Evolutionary conservation across 352 stramenopile genomes (phyloP), one percentile per base, ranked within the genome.

Genomic region (Aphanomyces invadans): DNA sequence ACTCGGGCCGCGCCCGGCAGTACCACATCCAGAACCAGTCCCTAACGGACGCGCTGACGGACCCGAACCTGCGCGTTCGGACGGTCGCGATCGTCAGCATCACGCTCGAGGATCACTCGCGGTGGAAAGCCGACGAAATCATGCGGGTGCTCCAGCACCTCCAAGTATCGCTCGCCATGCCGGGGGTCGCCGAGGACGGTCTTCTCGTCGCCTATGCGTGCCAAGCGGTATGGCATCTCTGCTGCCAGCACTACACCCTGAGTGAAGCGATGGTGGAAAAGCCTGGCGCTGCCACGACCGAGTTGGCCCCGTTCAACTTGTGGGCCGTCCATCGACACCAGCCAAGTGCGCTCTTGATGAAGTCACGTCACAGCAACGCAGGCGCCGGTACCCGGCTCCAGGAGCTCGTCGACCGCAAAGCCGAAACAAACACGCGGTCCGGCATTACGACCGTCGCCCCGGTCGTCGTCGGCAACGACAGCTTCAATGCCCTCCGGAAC

Each of bases 21-120:
- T 64, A 51, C 55, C 55, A 64, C 33, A 64, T 64, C 23, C 55
- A 45, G 19, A 64, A 52, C 25, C 55, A 38, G 15, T 38, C 33
- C 19, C 55, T 64, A 3, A 32, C 25, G 23, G 55, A 64, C n/a
- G 21, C 36, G 33, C 36, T 64, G 21, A 31, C 23, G 12, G 31
- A 64, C 31, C 21, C 32, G n/a, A 64, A 64, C 32, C 46, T 51
- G 11, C 55, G 33, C 31, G 55, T 64, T 3, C 55, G 55, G n/a
- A 64, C 55, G 5, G 55, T 64, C 55, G 55, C 55, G 11, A 31
- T 52, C 36, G 55, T 63, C 1, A 63, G 55, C 23, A 32, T 64
- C 36, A 46, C 38, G 21, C 26, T 64, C 4, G 55, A 64, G 31
- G 55, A 64, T 23, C 33, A 64, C 55, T 28, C 29, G 4, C 36